phyloP scores from a whole-genome alignment of 345 rosid genomes.

The Psidium friedrichsthalianum region DNA sequence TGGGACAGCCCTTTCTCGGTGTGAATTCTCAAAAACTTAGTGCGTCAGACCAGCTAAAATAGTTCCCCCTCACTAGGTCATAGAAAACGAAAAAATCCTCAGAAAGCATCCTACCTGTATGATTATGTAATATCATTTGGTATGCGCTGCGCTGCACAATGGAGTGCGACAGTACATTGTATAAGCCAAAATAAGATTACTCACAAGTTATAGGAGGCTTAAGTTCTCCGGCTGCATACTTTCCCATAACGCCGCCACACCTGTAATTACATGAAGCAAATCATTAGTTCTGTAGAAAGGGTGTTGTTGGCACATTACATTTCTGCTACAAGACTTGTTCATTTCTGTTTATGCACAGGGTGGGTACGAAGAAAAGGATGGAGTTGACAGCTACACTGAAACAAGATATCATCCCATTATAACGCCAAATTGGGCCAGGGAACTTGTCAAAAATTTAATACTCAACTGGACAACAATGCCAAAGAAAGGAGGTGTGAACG shows the following conservation, averaged over 20 bases:
- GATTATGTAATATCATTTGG: background rate
- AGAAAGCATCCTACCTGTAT: background rate
- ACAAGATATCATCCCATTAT: background rate
- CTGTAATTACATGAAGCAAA: conserved; percentile 21
- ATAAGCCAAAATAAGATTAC: conserved; percentile 9
- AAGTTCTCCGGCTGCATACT: conserved; percentile 94
- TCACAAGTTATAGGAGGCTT: conserved; percentile 85
- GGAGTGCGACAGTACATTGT: background rate
- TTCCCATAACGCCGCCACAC: conserved; percentile 99
- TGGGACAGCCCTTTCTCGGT: background rate
- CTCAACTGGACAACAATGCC: background rate
- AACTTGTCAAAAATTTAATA: background rate
- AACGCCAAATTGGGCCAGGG: background rate
- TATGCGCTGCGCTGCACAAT: background rate
- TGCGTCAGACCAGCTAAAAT: background rate
- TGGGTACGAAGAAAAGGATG: background rate
- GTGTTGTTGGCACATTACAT: background rate
- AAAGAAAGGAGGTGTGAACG: background rate
- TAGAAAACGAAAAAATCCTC: background rate
- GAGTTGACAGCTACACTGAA: background rate
- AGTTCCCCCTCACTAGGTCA: background rate
- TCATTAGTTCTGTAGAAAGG: background rate
- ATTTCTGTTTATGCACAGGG: background rate
- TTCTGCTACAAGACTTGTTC: background rate
- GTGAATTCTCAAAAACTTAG: background rate